Evolutionary conservation across 2,329 filamentous ascomycete species (phyloP), one percentile per base, ranked within the genome.

Genomic region (Epichloe festucae): DNA sequence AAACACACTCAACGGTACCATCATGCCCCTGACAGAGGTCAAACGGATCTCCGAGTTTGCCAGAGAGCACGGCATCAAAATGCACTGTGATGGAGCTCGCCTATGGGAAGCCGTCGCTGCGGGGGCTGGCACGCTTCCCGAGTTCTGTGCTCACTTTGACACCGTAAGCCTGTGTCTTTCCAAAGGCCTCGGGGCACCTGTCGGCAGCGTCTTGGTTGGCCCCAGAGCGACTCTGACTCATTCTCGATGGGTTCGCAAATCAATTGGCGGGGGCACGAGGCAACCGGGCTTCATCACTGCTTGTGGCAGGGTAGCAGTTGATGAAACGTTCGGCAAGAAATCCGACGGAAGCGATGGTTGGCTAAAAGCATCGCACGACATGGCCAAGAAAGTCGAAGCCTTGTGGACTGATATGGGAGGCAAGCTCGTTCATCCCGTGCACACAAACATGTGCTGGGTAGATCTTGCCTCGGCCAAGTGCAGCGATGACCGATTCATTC

Each of bases 371-470:
- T 78, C 76, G 4, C 85, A 91, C 64, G 69, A 70, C 43, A 77
- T 77, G 52, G 85, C 87, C 0, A 78, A 75, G 63, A 72, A 69
- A 57, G 69, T 84, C 42, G 87, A 84, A 75, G 71, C 71, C n/a
- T 65, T 85, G 56, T 95, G 89, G 89, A 76, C 72, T 5, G 70
- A 69, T 15, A 71, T 82, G 49, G 88, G 88, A 4, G 89, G 88
- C 1, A 79, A 77, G 66, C 67, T 89, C 52, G 67, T 74, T 19
- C 74, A 83, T 53, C 84, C 85, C 0, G 83, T 86, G 1, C 83
- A 95, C 62, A 94, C 89, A n/a, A 95, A 95, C 68, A 94, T 95
- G 87, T 80, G 88, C 36, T 95, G 87, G 88, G 62, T 94, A 53
- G 84, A 94, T 64, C 70, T 93, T 15, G 76, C 80, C 34, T 75